A percentile compares a stretch with the other conserved stretches of the same genome.
These are phyloP conservation scores for Rubroshorea leprosula DNA, from an alignment of 345 rosid species.

Conservation along the genomic window DNA sequence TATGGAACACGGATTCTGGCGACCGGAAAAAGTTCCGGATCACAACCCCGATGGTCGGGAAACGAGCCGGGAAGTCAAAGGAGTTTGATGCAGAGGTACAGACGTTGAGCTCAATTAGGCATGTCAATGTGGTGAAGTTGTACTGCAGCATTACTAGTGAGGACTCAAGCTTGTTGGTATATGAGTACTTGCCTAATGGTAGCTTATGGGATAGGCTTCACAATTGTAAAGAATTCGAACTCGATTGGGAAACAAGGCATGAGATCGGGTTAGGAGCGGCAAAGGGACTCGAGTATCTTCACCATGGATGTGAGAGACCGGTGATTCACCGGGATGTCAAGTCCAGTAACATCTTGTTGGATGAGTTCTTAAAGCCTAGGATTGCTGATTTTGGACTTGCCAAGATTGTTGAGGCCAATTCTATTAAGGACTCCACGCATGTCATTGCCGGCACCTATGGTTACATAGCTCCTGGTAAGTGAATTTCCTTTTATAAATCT, in stretches of 20 bases:
- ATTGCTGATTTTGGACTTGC: constrained; percentile 98
- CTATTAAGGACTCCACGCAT: constrained; percentile 53
- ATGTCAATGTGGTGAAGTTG: constrained; percentile 87
- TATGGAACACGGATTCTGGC: constrained; percentile 37
- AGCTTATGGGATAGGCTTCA: constrained; percentile 91
- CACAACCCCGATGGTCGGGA: constrained; percentile 55
- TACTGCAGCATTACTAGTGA: constrained; percentile 88
- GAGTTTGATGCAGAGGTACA: constrained; percentile 83
- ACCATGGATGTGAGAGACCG: constrained; percentile 69
- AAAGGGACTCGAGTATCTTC: constrained; percentile 85
- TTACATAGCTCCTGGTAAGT: constrained; percentile 93
- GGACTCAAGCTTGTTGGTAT: constrained; percentile 83
- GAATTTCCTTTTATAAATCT: background rate
- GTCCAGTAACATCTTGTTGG: constrained; percentile 79
- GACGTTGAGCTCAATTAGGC: constrained; percentile 86
- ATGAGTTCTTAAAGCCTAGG: constrained; percentile 77
- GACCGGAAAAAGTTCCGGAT: constrained; percentile 36
- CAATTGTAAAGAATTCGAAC: constrained; percentile 45
- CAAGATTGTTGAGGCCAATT: constrained; percentile 57
- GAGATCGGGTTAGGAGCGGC: constrained; percentile 83
- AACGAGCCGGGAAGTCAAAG: constrained; percentile 34
- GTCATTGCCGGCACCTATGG: constrained; percentile 89
- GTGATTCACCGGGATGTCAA: constrained; percentile 83
- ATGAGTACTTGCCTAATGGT: constrained; percentile 88
- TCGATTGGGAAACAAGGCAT: constrained; percentile 80